These are phyloP conservation scores for Komagataella populi DNA, from an alignment of 805 yeast species.

Conservation along the genomic window DNA sequence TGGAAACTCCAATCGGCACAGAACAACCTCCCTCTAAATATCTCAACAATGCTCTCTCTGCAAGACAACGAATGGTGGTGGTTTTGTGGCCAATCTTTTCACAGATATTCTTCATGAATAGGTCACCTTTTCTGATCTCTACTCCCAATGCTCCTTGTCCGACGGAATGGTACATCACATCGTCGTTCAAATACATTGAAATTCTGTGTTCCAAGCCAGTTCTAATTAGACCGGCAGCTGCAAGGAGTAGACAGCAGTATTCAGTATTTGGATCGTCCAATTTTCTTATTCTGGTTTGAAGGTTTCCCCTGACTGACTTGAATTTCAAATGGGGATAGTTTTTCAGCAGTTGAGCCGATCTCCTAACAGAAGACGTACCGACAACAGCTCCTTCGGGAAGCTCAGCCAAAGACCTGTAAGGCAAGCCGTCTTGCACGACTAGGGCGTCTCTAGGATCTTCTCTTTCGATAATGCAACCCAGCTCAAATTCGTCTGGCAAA, in stretches of 20 bases:
- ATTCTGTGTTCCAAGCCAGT: constrained; percentile 64
- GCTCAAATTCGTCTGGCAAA: constrained; percentile 77
- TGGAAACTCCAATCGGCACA: constrained; percentile 87
- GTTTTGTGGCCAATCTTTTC: constrained; percentile 48
- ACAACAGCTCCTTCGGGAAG: constrained; percentile 78
- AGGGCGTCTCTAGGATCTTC: constrained; percentile 93
- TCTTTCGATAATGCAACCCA: constrained; percentile 77
- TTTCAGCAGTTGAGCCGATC: constrained; percentile 81
- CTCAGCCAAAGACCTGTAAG: constrained; percentile 52
- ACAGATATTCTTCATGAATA: constrained; percentile 42
- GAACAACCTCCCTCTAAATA: constrained; percentile 95
- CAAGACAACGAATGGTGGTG: constrained; percentile 64
- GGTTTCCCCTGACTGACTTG: constrained; percentile 77
- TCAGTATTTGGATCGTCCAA: constrained; percentile 58
- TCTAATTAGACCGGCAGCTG: constrained; percentile 84
- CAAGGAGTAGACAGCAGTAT: constrained; percentile 68
- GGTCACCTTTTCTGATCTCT: constrained; percentile 69
- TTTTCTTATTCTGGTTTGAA: constrained; percentile 69
- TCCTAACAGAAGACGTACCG: constrained; percentile 89
- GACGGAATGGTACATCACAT: constrained; percentile 88
- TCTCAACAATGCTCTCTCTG: constrained; percentile 82
- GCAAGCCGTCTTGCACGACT: constrained; percentile 53
- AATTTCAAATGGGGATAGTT: constrained; percentile 65
- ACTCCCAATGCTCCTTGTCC: constrained; percentile 98
- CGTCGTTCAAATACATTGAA: constrained; percentile 52